Evolutionary conservation across 805 yeast genomes (phyloP), one percentile per base, ranked within the genome.

Genomic region (Saturnispora mendoncae): DNA sequence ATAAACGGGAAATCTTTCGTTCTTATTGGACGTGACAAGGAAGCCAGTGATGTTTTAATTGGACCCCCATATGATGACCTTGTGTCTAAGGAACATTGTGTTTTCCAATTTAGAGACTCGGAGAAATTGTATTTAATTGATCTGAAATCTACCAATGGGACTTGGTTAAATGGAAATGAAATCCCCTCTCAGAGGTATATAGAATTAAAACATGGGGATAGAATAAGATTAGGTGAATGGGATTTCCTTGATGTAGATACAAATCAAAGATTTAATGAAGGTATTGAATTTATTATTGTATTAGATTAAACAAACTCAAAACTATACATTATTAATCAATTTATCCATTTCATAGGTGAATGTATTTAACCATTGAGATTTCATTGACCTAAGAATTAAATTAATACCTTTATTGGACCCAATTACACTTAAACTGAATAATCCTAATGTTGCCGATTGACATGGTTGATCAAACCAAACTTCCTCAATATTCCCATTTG

Each of bases 71-170:
- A 39, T 32, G 52, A 45, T 15, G 39, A 38, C 12, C 34, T 51
- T 2, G 57, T 57, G 1, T 53, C 59, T 2, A 46, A 48, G 33
- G 42, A 45, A n/a, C 63, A 60, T 38, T 57, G 60, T 3, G 63
- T 51, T 3, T 44, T 60, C 10, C 63, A 58, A 35, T 57, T 58
- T 36, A 36, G 58, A 31, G 38, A 36, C 2, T 24, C 24, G 5
- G 34, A 42, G 2, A 41, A 34, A 6, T 45, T 52, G 4, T 60
- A 56, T 38, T 8, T 60, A 13, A 45, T 58, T 20, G 63, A 60
- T 39, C 38, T 58, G 2, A 47, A 44, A 14, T 58, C 63, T 5
- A 54, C 57, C 1, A 55, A 57, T 31, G 62, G 62, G 4, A 56
- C 59, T 3, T 58, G 53, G 42, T 31, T 60, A 12, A 57, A 60